These are phyloP conservation scores for Phymatotrichopsis omnivora DNA, from an alignment of 2,329 filamentous ascomycete genomes.

Conservation along the genomic window DNA sequence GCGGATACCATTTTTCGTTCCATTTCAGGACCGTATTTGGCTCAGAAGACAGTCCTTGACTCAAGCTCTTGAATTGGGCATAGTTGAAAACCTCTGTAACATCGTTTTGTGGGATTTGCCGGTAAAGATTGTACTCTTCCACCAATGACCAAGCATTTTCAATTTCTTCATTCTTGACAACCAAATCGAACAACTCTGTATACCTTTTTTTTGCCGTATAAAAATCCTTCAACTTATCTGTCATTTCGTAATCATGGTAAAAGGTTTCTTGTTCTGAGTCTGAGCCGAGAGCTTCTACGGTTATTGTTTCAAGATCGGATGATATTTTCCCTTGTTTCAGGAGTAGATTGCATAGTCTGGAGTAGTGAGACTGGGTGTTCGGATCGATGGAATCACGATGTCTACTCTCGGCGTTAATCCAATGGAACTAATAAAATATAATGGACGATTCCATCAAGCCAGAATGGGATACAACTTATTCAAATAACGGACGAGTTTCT, in stretches of 20 bases:
- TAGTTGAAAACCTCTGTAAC: conserved; percentile 13
- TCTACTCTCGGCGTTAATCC: too few relatives aligned
- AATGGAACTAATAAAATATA: neutral
- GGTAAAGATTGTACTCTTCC: too few relatives aligned
- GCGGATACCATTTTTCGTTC: too few relatives aligned
- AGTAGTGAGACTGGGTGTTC: conserved; percentile 9
- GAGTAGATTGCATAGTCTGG: conserved; percentile 13
- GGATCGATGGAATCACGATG: neutral
- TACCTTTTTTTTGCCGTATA: neutral
- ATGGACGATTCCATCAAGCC: too few relatives aligned
- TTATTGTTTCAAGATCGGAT: conserved; percentile 5
- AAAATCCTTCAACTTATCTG: neutral
- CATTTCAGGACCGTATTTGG: too few relatives aligned
- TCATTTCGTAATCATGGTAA: conserved; percentile 8
- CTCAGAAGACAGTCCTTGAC: too few relatives aligned
- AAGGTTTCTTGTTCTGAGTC: conserved; percentile 21
- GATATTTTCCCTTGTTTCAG: conserved; percentile 16
- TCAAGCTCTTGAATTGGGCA: conserved; percentile 8
- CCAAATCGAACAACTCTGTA: neutral
- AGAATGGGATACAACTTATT: conserved; percentile 1
- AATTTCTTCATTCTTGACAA: neutral
- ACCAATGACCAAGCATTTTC: too few relatives aligned
- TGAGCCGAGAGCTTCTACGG: conserved; percentile 10
- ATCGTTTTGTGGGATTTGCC: too few relatives aligned
- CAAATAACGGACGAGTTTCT: conserved; percentile 13